Evolutionary conservation across 164 flowering plant species (phyloP).

Genomic region (Stephania yunnanensis): DNA sequence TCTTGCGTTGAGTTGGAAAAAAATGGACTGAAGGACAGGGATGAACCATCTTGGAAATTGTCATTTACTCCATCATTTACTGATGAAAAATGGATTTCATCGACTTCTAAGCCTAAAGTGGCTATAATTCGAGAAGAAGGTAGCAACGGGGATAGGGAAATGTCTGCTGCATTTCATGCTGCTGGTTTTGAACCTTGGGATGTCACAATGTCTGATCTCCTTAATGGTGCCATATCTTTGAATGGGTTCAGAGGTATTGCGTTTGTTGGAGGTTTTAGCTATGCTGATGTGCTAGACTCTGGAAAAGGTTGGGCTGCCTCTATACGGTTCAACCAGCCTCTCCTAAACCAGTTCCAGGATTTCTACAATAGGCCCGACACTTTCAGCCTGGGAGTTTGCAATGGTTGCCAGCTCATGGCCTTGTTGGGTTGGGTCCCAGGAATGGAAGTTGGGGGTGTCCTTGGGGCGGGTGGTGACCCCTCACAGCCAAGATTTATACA

Average conservation of each 20-base stretch:
- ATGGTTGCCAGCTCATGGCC: constrained; percentile 98
- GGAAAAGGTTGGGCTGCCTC: constrained; percentile 98
- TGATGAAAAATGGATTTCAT: constrained; percentile 46
- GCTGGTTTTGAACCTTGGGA: constrained; percentile 52
- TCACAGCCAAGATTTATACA: constrained; percentile 89
- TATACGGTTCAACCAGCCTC: constrained; percentile 70
- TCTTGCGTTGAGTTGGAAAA: constrained; percentile 77
- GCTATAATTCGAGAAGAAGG: constrained; percentile 51
- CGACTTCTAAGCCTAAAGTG: constrained; percentile 64
- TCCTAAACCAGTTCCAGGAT: constrained; percentile 30
- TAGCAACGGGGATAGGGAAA: constrained; percentile 40
- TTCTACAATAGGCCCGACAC: constrained; percentile 23
- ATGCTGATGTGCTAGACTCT: constrained; percentile 32
- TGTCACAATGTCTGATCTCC: constrained; percentile 17
- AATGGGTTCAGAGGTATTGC: constrained; percentile 65
- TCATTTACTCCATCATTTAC: constrained; percentile 68
- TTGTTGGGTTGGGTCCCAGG: constrained; percentile 94
- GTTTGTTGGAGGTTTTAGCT: constrained; percentile 62
- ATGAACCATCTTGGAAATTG: constrained; percentile 58
- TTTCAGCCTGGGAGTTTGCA: constrained; percentile 89
- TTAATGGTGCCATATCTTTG: constrained; percentile 46
- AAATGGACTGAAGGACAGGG: constrained; percentile 56
- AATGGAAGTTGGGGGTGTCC: constrained; percentile 67
- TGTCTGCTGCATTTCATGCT: constrained; percentile 89
- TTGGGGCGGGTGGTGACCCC: constrained; percentile 68